Percentiles rank a stretch among this genome's conserved stretches.
phyloP scores from a whole-genome alignment of 75 land plant genomes.

The Pinus tabuliformis region DNA sequence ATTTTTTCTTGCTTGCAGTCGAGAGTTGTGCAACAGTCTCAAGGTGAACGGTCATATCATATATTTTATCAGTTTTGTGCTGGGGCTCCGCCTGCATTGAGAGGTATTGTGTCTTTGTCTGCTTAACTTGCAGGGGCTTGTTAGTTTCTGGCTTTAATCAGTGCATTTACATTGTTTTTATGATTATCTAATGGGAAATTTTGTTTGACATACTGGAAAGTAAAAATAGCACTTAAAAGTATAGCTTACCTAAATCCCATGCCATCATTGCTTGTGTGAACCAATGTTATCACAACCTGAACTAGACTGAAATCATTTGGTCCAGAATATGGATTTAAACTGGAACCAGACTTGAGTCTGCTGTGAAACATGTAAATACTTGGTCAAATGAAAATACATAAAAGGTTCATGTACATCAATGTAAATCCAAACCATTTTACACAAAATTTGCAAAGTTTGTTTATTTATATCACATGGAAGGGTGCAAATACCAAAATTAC shows the following conservation, averaged over 20 bases:
- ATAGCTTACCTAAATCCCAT: background rate
- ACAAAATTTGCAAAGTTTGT: too few relatives aligned
- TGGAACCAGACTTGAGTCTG: too few relatives aligned
- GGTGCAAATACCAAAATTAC: too few relatives aligned
- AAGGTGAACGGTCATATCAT: constrained; percentile 92
- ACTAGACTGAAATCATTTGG: background rate
- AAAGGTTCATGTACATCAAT: too few relatives aligned
- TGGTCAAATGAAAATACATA: too few relatives aligned
- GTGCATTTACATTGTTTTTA: background rate
- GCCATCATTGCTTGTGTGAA: background rate
- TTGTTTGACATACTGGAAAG: background rate
- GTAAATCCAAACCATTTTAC: too few relatives aligned
- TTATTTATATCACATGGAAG: too few relatives aligned
- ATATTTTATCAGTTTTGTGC: constrained; percentile 97
- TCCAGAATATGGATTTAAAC: too few relatives aligned
- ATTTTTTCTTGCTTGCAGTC: constrained; percentile 50
- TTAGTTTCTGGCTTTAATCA: background rate
- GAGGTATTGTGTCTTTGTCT: constrained; percentile 36
- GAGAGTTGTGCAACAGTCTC: constrained; percentile 79
- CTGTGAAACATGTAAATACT: too few relatives aligned
- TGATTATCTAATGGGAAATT: background rate
- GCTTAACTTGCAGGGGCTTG: background rate
- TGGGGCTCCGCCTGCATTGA: constrained; percentile 69
- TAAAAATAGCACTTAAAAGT: background rate
- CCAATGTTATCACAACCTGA: too few relatives aligned